Conservation (phyloP, 805 yeast genomes). For the Clavispora carvajalis region DNA sequence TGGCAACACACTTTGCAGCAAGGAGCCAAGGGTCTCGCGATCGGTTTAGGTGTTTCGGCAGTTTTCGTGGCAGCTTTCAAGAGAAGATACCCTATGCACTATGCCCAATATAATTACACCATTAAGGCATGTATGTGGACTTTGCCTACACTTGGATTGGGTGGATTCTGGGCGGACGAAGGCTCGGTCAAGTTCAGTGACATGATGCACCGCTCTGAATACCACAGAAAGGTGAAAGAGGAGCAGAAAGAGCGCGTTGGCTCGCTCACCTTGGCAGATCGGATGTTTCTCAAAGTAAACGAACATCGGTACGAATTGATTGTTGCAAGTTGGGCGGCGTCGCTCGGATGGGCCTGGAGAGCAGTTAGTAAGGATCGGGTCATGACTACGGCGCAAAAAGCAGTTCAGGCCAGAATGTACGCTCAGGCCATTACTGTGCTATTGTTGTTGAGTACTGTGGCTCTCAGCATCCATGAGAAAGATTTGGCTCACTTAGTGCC, state of each 20-base stretch:
- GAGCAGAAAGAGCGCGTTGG: constrained; percentile 52
- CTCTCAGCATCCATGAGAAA: constrained; percentile 60
- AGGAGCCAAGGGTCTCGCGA: constrained; percentile 53
- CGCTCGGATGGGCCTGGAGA: constrained; percentile 76
- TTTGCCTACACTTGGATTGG: constrained; percentile 59
- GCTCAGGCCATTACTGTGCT: constrained; percentile 80
- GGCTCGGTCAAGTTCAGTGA: constrained; percentile 66
- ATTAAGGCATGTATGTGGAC: constrained; percentile 61
- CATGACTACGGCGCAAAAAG: constrained; percentile 72
- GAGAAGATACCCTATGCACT: constrained; percentile 39
- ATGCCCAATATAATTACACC: constrained; percentile 29
- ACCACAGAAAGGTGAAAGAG: constrained; percentile 33
- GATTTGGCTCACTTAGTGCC: constrained; percentile 39
- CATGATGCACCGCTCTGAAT: constrained; percentile 49
- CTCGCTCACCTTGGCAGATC: constrained; percentile 43
- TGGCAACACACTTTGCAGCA: constrained; percentile 53
- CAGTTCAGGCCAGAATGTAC: constrained; percentile 86
- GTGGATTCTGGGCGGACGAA: constrained; percentile 65
- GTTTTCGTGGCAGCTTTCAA: constrained; percentile 43
- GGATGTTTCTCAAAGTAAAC: constrained; percentile 42
- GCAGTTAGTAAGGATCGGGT: constrained; percentile 66
- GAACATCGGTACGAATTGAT: constrained; percentile 63
- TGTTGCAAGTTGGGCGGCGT: constrained; percentile 73
- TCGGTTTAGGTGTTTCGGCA: constrained; percentile 54
- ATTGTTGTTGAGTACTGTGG: constrained; percentile 63